A percentile compares a stretch with the other conserved stretches of the same genome.
These are phyloP conservation scores for Prunus mume DNA, from an alignment of 306 rosid genomes.

Conservation along the genomic window DNA sequence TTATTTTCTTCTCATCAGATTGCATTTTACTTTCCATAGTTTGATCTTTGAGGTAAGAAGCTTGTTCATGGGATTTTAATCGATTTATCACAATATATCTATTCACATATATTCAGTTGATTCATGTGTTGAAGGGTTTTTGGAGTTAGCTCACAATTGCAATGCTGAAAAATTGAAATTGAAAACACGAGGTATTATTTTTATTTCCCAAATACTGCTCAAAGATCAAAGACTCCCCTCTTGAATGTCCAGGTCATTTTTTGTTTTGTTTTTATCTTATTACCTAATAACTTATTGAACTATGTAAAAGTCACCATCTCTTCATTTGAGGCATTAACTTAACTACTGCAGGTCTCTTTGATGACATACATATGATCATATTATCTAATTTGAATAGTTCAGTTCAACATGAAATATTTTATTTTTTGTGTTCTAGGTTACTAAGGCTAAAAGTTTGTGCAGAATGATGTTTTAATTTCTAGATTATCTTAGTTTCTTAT, in stretches of 20 bases:
- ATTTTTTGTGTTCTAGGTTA: background rate
- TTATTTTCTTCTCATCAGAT: background rate
- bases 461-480: background rate
- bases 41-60: background rate
- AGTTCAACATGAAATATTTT: background rate
- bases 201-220: background rate
- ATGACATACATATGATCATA: background rate
- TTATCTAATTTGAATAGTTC: background rate
- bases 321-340: background rate
- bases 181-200: background rate
- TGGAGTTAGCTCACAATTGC: background rate
- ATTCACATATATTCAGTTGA: background rate
- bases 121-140: background rate
- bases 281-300: background rate
- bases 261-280: background rate
- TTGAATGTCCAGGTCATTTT: background rate
- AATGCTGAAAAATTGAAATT: background rate
- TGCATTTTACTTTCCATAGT: background rate
- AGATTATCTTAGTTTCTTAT: background rate
- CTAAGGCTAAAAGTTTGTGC: background rate
- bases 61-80: background rate
- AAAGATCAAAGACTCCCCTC: background rate
- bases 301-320: background rate
- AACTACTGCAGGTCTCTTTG: background rate
- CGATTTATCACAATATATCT: background rate